Evolutionary conservation across 2,329 filamentous ascomycete genomes (phyloP).

Genomic region (Colletotrichum shisoi): DNA sequence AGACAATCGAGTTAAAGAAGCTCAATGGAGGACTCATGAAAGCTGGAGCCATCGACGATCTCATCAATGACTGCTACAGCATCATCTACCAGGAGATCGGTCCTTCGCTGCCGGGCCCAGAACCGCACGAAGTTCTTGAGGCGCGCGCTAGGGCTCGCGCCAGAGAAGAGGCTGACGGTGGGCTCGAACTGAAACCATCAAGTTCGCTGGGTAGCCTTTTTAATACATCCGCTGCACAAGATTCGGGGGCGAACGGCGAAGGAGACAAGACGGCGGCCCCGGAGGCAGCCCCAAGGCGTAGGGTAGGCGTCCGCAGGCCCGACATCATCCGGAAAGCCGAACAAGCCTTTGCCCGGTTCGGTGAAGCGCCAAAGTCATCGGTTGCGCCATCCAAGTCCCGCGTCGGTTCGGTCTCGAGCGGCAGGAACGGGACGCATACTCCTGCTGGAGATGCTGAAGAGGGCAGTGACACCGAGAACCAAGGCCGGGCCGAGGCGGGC

Average conservation of each 20-base stretch:
- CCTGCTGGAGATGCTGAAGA: conserved; percentile 47
- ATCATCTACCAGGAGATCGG: conserved; percentile 74
- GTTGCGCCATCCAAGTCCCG: conserved; percentile 54
- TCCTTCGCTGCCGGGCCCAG: conserved; percentile 62
- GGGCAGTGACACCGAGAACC: conserved; percentile 52
- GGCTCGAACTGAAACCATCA: conserved; percentile 47
- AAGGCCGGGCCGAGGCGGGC: conserved; percentile 52
- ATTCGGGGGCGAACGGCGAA: conserved; percentile 54
- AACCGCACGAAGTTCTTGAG: conserved; percentile 57
- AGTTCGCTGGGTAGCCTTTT: conserved; percentile 55
- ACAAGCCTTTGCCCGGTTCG: conserved; percentile 60
- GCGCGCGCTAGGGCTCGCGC: conserved; percentile 52
- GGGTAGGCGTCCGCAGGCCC: conserved; percentile 59
- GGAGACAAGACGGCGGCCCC: conserved; percentile 47
- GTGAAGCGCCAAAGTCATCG: conserved; percentile 58
- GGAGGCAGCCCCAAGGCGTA: conserved; percentile 53
- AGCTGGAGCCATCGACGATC: conserved; percentile 82
- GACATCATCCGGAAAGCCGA: conserved; percentile 70
- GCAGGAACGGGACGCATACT: conserved; percentile 55
- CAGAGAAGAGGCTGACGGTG: conserved; percentile 53
- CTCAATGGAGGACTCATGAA: conserved; percentile 91
- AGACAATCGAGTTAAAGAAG: conserved; percentile 67
- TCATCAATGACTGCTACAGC: conserved; percentile 91
- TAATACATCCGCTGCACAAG: conserved; percentile 53
- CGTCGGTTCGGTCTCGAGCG: conserved; percentile 61